These are phyloP conservation scores for Pelargonium citronellum DNA, from an alignment of 441 rosid genomes.

Conservation along the genomic window DNA sequence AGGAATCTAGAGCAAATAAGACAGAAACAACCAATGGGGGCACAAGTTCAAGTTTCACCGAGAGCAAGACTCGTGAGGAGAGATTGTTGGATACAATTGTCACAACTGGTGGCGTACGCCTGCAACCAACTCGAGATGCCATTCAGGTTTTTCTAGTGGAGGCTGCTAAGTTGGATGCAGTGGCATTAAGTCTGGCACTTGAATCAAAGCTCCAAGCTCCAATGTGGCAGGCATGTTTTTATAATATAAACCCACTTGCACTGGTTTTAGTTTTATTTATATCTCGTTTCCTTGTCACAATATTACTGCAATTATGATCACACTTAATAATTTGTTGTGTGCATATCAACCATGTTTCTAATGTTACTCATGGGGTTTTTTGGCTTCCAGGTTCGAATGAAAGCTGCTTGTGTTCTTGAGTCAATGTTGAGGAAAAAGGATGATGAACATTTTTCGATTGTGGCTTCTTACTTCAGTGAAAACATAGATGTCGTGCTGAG, in stretches of 20 bases:
- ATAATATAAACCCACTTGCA: neutral
- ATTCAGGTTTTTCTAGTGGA: slow-evolving; percentile 70
- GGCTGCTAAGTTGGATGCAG: slow-evolving; percentile 72
- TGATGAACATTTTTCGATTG: slow-evolving; percentile 52
- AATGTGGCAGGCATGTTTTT: slow-evolving; percentile 75
- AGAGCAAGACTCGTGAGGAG: slow-evolving; percentile 75
- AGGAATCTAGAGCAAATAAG: slow-evolving; percentile 35
- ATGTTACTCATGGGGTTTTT: neutral
- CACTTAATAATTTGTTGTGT: neutral
- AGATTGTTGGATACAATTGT: slow-evolving; percentile 85
- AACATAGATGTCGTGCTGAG: slow-evolving; percentile 51
- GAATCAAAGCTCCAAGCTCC: slow-evolving; percentile 81
- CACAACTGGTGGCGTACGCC: slow-evolving; percentile 87
- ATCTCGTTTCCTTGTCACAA: too few species aligned
- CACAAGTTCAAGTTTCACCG: slow-evolving; percentile 46
- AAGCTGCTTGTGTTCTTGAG: slow-evolving; percentile 87
- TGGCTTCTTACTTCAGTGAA: slow-evolving; percentile 68
- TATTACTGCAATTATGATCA: too few species aligned
- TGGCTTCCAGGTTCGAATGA: slow-evolving; percentile 71
- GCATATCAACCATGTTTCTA: neutral
- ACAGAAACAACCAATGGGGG: slow-evolving; percentile 37
- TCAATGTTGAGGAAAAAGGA: slow-evolving; percentile 74
- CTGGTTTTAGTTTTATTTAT: too few species aligned
- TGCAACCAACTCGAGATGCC: slow-evolving; percentile 94
- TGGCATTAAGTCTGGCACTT: slow-evolving; percentile 69